phyloP scores from a whole-genome alignment of 2,329 filamentous ascomycete species.

The Colletotrichum sojae region DNA sequence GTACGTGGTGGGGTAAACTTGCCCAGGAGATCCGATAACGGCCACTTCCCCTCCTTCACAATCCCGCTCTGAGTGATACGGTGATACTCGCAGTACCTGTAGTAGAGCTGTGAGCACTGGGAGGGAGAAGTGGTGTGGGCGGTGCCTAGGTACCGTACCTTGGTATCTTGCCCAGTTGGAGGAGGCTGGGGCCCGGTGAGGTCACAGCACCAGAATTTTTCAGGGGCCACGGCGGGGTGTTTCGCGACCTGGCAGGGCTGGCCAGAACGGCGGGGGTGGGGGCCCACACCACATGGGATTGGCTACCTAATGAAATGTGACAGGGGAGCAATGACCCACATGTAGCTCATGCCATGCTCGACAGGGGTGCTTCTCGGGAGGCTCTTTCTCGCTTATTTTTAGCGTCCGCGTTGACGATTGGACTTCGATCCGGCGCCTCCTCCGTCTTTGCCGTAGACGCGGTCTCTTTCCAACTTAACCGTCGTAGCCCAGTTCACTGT shows the following conservation, averaged over 20 bases:
- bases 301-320: slow-evolving; percentile 1
- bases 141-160: too few relatives aligned
- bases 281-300: slow-evolving; percentile 14
- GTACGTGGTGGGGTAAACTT: slow-evolving; percentile 32
- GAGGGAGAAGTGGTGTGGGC: too few relatives aligned
- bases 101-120: too few relatives aligned
- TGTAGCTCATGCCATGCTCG: slow-evolving; percentile 40
- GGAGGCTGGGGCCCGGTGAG: slow-evolving; percentile 27
- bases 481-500: too few relatives aligned
- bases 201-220: slow-evolving; percentile 31
- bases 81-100: too few relatives aligned
- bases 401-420: slow-evolving; percentile 41
- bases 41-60: slow-evolving; percentile 23
- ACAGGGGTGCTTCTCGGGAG: slow-evolving; percentile 42
- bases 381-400: slow-evolving; percentile 45
- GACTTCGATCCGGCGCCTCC: slow-evolving; percentile 30
- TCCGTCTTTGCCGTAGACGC: slow-evolving; percentile 49
- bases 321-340: slow-evolving; percentile 33
- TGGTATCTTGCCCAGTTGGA: background rate
- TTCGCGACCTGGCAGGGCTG: slow-evolving; percentile 39
- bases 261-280: slow-evolving; percentile 40
- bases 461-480: background rate
- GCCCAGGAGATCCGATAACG: slow-evolving; percentile 33
- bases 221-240: slow-evolving; percentile 38
- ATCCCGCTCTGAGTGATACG: background rate